phyloP scores from a whole-genome alignment of 805 yeast species.

The Pichia exigua region DNA sequence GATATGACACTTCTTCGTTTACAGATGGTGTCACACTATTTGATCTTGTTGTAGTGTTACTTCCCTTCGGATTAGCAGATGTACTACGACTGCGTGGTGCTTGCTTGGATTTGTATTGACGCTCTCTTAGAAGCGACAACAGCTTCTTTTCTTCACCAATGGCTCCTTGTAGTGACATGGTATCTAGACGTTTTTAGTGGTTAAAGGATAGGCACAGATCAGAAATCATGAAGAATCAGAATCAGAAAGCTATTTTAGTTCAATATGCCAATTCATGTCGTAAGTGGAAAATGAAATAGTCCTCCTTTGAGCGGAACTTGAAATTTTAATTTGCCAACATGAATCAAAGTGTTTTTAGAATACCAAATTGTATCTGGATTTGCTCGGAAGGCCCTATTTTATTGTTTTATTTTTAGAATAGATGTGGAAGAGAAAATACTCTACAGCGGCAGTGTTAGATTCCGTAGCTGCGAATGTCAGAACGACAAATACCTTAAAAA shows the following conservation, averaged over 20 bases:
- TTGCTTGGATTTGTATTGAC: constrained; percentile 15
- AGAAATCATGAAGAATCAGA: no score
- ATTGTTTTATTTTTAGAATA: background rate
- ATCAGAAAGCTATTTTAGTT: background rate
- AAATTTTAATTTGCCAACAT: background rate
- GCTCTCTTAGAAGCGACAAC: constrained; percentile 24
- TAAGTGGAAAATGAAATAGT: background rate
- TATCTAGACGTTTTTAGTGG: background rate
- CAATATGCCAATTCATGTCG: background rate
- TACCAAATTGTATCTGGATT: no score
- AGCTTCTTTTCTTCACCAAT: constrained; percentile 27
- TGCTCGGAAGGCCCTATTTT: background rate
- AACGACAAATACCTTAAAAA: constrained; percentile 25
- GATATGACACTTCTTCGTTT: constrained; percentile 6
- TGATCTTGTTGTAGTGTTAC: constrained; percentile 7
- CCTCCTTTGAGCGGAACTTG: background rate
- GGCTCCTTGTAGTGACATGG: constrained; percentile 29
- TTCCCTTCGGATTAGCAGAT: constrained; percentile 8
- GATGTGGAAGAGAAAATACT: background rate
- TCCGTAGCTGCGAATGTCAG: constrained; percentile 7
- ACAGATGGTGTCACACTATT: constrained; percentile 4
- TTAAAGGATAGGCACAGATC: background rate
- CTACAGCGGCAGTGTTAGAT: background rate
- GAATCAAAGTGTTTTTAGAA: background rate
- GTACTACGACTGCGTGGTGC: constrained; percentile 18